A percentile compares a stretch with the other conserved stretches of the same genome.
These are phyloP conservation scores for Powellomyces hirtus DNA, from an alignment of 192 early-diverging fungal genomes.

Conservation along the genomic window DNA sequence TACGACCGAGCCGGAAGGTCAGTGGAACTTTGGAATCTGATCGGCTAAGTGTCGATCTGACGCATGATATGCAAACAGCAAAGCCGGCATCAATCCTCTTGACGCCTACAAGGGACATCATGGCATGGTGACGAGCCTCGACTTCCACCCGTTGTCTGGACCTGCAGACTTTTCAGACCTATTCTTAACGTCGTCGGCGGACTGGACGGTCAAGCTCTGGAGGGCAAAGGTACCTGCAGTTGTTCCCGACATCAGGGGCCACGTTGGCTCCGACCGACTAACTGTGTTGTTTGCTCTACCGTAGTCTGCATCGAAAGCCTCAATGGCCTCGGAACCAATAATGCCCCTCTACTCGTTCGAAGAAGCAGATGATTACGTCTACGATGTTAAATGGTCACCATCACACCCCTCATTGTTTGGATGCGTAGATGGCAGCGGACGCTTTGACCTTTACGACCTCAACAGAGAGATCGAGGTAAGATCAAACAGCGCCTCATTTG, in stretches of 20 bases:
- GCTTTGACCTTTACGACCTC: slow-evolving; percentile 91
- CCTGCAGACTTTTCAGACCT: slow-evolving; percentile 88
- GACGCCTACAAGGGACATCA: slow-evolving; percentile 88
- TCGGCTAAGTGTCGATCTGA: background rate
- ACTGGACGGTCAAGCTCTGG: slow-evolving; percentile 99
- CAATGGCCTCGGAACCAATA: slow-evolving; percentile 41
- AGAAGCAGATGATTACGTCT: slow-evolving; percentile 92
- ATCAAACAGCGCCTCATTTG: background rate
- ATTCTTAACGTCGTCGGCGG: slow-evolving; percentile 87
- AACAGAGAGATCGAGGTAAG: slow-evolving; percentile 81
- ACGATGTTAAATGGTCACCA: slow-evolving; percentile 97
- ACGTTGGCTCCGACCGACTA: background rate
- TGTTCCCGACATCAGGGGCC: background rate
- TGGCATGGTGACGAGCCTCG: slow-evolving; percentile 81
- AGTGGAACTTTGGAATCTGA: background rate
- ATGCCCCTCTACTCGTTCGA: slow-evolving; percentile 85
- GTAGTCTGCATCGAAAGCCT: slow-evolving; percentile 28
- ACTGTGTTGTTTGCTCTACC: background rate
- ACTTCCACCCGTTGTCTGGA: slow-evolving; percentile 84
- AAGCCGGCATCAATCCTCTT: slow-evolving; percentile 88
- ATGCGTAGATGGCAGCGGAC: slow-evolving; percentile 84
- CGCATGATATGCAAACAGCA: slow-evolving; percentile 48
- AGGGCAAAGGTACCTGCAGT: slow-evolving; percentile 44
- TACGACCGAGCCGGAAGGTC: slow-evolving; percentile 83
- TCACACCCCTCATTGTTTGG: slow-evolving; percentile 94